These are phyloP conservation scores for Erysimum cheiranthoides DNA, from an alignment of 345 rosid species.

Conservation along the genomic window DNA sequence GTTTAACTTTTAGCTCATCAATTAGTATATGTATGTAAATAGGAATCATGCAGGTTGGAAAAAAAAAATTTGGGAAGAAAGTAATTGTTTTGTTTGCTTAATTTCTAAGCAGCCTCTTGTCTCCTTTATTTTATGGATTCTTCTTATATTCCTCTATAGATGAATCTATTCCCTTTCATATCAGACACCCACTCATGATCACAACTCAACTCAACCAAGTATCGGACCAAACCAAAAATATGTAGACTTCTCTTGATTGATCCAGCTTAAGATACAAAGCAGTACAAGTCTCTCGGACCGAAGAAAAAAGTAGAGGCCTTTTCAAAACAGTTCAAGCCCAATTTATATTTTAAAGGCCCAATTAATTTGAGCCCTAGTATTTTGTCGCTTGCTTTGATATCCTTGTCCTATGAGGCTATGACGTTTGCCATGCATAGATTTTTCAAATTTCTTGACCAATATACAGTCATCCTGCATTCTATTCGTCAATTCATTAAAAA, in stretches of 20 bases:
- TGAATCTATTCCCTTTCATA: conserved; percentile 40
- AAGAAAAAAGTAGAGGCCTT: conserved; percentile 8
- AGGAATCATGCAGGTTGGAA: conserved; percentile 31
- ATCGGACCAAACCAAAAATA: not conserved
- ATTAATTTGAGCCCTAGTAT: not conserved
- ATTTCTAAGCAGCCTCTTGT: conserved; percentile 35
- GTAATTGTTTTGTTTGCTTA: conserved; percentile 37
- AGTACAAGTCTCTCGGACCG: not conserved
- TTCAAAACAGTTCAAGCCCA: not conserved
- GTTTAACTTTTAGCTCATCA: conserved; percentile 42
- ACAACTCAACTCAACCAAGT: not conserved
- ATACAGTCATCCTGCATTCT: not conserved
- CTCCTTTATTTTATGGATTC: conserved; percentile 32
- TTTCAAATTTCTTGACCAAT: not conserved
- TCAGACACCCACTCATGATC: conserved; percentile 24
- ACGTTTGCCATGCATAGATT: conserved; percentile 1
- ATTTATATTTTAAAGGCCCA: conserved; percentile 6
- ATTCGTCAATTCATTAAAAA: not conserved
- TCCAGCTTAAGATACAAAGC: not conserved
- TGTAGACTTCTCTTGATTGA: not conserved
- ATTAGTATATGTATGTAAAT: conserved; percentile 23
- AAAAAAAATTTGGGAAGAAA: conserved; percentile 7
- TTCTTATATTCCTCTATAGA: not conserved
- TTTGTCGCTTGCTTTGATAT: not conserved
- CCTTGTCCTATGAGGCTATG: conserved; percentile 20